Evolutionary conservation across 2,329 filamentous ascomycete species (phyloP).

Genomic region (Xylaria sp.): DNA sequence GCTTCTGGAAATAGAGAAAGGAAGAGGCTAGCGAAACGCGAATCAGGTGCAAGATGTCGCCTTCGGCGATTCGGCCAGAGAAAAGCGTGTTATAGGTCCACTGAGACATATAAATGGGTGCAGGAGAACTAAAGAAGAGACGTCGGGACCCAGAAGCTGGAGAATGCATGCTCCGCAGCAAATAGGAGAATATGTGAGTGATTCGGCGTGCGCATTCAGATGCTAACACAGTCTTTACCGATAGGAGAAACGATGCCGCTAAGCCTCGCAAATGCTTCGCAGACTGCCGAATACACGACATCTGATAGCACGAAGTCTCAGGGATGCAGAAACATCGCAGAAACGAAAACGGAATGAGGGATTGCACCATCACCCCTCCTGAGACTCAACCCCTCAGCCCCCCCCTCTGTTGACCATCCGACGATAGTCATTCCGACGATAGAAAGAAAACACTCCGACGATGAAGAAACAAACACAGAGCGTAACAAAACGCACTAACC

Average conservation of each 20-base stretch:
- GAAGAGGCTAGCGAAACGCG: slow-evolving; percentile 9
- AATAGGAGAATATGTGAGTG: slow-evolving; percentile 7
- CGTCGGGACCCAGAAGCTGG: background rate
- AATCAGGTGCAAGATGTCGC: slow-evolving; percentile 16
- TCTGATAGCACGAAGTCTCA: background rate
- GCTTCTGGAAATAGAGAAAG: background rate
- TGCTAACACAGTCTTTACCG: background rate
- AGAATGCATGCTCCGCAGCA: slow-evolving; percentile 10
- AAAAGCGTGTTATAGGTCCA: slow-evolving; percentile 13
- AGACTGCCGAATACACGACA: slow-evolving; percentile 12
- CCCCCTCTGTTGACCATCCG: background rate
- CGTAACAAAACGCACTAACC: slow-evolving; percentile 24
- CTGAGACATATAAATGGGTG: slow-evolving; percentile 8
- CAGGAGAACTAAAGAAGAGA: background rate
- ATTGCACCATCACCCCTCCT: background rate
- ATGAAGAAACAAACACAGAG: slow-evolving; percentile 1
- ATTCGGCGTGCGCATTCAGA: background rate
- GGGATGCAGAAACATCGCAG: slow-evolving; percentile 6
- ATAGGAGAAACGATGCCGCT: slow-evolving; percentile 8
- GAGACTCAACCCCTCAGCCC: too few relatives aligned
- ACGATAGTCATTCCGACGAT: background rate
- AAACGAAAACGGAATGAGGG: background rate
- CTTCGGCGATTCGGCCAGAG: slow-evolving; percentile 7
- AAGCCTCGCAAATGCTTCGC: background rate
- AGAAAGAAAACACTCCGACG: background rate